Conservation (phyloP, 768 basidiomycete species). For the Lentinula edodes region DNA sequence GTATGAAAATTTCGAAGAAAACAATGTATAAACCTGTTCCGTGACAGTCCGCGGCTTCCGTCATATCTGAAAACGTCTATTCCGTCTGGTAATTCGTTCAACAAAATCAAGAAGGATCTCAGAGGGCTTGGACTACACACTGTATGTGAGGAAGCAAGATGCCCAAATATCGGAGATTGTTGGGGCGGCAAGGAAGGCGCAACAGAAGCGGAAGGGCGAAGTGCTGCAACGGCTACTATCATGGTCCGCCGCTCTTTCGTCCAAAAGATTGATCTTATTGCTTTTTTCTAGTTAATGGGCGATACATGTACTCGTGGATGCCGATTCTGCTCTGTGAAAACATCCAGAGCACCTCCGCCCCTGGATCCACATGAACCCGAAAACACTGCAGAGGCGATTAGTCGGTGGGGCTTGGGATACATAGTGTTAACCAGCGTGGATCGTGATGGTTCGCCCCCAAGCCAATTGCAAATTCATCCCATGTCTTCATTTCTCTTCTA, state of each 20-base stretch:
- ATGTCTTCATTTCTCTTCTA: conserved; percentile 22
- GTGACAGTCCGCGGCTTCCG: conserved; percentile 74
- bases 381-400: conserved; percentile 96
- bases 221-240: conserved; percentile 93
- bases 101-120: conserved; percentile 92
- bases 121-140: conserved; percentile 89
- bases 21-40: background rate
- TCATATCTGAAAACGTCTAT: conserved; percentile 87
- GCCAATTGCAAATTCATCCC: background rate
- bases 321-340: conserved; percentile 96
- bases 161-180: conserved; percentile 99
- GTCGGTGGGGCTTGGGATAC: conserved; percentile 96
- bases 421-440: conserved; percentile 97
- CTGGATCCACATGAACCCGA: conserved; percentile 96
- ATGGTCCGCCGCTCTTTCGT: conserved; percentile 56
- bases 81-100: conserved; percentile 83
- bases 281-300: conserved; percentile 77
- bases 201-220: conserved; percentile 66
- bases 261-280: conserved; percentile 6
- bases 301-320: conserved; percentile 98
- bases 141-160: conserved; percentile 97
- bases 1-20: background rate
- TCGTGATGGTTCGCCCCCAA: conserved; percentile 65
- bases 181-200: conserved; percentile 83
- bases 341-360: conserved; percentile 81